phyloP scores from a whole-genome alignment of 352 stramenopile species.

The Phytophthora hibernalis region DNA sequence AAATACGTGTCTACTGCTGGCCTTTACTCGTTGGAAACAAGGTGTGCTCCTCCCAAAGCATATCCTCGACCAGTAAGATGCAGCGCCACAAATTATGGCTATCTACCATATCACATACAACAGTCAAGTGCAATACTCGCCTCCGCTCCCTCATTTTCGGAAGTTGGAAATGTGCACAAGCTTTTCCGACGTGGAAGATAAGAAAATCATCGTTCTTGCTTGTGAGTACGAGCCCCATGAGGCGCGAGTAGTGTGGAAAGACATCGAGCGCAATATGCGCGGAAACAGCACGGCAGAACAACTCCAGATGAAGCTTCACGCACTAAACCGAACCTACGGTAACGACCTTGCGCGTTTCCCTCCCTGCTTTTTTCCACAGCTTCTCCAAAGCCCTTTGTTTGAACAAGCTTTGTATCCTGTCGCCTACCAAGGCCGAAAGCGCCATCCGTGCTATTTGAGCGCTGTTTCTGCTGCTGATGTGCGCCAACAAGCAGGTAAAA shows the following conservation, averaged over 20 bases:
- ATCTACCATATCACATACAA: neutral
- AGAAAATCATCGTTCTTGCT: neutral
- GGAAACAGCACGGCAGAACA: neutral
- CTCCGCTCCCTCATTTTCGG: neutral
- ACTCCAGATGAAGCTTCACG: neutral
- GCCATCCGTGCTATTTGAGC: neutral
- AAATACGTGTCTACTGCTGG: too few relatives aligned
- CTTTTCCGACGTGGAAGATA: neutral
- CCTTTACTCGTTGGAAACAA: neutral
- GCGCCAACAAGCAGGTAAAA: neutral
- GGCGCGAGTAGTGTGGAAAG: neutral
- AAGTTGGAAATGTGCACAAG: neutral
- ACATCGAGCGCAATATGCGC: neutral
- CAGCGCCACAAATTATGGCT: neutral
- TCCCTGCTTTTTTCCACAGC: neutral
- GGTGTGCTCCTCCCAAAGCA: neutral
- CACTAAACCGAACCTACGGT: too few relatives aligned
- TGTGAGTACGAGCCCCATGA: neutral
- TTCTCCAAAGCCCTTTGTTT: neutral
- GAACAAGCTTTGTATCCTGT: neutral
- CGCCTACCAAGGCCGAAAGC: neutral
- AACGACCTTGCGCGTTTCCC: neutral
- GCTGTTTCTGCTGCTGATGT: neutral
- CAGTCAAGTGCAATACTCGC: neutral
- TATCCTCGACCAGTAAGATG: neutral